Evolutionary conservation across 805 yeast genomes (phyloP), one percentile per base, ranked within the genome.

Genomic region (Pichia eremophila): DNA sequence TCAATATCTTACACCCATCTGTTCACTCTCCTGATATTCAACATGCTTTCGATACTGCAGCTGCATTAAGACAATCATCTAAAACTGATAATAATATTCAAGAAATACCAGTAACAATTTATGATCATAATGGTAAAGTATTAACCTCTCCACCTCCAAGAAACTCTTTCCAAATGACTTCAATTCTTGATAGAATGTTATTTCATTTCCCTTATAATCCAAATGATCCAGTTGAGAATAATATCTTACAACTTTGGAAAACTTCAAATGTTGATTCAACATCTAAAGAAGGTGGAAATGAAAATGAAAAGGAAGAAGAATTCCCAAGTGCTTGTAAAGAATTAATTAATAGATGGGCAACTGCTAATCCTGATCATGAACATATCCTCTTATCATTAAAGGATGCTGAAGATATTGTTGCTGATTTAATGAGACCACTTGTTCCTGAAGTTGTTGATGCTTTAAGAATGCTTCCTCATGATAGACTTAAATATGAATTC

Each of bases 371-470:
- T 27, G 58, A 61, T 45, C 58, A 56, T 46, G 53, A 60, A 39
- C 57, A 64, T 51, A 51, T 54, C 40, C 46, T 63, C 8, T 43
- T 61, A 36, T 54, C 63, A 5, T 43, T 63, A 25, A 53, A 52
- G 4, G 65, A 62, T 32, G 66, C 66, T 10, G 64, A 60, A 51
- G 59, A 56, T 29, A 46, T 49, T 18, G 63, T 62, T 14, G 62
- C 54, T 14, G 65, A 63, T 46, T 53, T 55, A 32, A 48, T 64
- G 39, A 60, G 54, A 49, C 60, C 62, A 14, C 51, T 51, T 14
- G 67, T 75, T 12, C 83, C 84, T 0, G 79, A 77, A 51, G 62
- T 79, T 39, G 60, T 75, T 15, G 76, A 73, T 41, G 73, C 81
- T 3, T 74, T 68, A 54, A 71, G 75, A 51, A 52, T 58, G 5